Evolutionary conservation across 495 filamentous ascomycete genomes (phyloP).

Genomic region (Parachaetomium inaequale): DNA sequence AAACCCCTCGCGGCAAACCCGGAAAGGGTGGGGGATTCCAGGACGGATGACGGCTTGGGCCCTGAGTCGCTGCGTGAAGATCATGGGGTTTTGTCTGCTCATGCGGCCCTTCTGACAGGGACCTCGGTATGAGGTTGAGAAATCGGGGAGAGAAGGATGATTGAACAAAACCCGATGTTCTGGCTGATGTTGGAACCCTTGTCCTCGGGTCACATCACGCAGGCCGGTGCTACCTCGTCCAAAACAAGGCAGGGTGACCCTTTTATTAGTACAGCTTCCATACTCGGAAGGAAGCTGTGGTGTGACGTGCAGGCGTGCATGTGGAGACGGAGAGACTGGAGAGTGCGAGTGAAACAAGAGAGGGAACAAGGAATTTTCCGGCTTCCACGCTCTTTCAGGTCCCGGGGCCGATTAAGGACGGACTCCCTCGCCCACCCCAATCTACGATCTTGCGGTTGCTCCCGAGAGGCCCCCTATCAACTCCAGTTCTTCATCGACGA

Average conservation of each 20-base stretch:
- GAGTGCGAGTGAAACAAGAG: neutral
- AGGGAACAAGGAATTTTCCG: neutral
- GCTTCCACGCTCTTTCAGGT: neutral
- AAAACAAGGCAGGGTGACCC: neutral
- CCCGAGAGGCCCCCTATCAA: neutral
- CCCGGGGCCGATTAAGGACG: neutral
- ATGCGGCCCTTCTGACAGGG: neutral
- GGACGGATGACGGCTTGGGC: neutral
- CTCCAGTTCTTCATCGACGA: neutral
- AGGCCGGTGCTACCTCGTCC: neutral
- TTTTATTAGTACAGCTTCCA: neutral
- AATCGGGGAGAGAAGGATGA: neutral
- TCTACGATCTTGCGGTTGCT: neutral
- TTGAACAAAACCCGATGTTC: neutral
- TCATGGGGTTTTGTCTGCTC: too few relatives aligned
- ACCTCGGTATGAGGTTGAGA: neutral
- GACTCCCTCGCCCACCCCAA: neutral
- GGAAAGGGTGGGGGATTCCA: neutral
- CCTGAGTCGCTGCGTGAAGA: neutral
- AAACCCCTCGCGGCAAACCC: too few relatives aligned
- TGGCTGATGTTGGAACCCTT: neutral
- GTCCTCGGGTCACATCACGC: neutral
- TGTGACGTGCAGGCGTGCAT: neutral
- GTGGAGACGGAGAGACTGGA: neutral
- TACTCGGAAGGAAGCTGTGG: neutral